phyloP scores from a whole-genome alignment of 2,329 filamentous ascomycete species.

The Fusarium compactum region DNA sequence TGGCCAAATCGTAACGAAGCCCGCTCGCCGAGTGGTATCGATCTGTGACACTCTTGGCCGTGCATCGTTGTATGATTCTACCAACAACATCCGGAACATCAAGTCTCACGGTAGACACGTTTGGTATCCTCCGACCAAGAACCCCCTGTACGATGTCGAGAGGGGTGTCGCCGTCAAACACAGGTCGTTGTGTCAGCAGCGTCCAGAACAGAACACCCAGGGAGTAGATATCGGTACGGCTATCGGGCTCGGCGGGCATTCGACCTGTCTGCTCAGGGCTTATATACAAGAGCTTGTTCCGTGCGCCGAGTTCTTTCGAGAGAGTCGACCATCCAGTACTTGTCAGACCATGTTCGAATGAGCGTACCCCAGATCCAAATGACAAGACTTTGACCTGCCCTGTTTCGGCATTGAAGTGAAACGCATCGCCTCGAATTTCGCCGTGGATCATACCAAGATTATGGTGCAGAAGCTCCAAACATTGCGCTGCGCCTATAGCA shows the following conservation, averaged over 20 bases:
- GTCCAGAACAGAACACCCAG: slow-evolving; percentile 91
- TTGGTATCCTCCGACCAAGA: slow-evolving; percentile 80
- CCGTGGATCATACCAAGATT: slow-evolving; percentile 88
- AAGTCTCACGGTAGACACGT: slow-evolving; percentile 79
- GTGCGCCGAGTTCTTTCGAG: slow-evolving; percentile 85
- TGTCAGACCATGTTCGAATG: slow-evolving; percentile 89
- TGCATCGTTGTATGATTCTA: slow-evolving; percentile 90
- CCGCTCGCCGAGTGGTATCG: slow-evolving; percentile 92
- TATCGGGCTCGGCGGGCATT: slow-evolving; percentile 92
- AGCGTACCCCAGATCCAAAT: slow-evolving; percentile 86
- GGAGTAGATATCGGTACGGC: slow-evolving; percentile 92
- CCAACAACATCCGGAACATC: slow-evolving; percentile 88
- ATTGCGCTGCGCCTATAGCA: slow-evolving; percentile 87
- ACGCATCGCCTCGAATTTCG: slow-evolving; percentile 90
- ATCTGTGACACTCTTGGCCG: slow-evolving; percentile 86
- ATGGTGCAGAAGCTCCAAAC: slow-evolving; percentile 91
- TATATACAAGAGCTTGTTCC: slow-evolving; percentile 91
- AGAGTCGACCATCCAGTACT: slow-evolving; percentile 88
- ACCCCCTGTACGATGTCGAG: slow-evolving; percentile 94
- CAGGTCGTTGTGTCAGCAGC: slow-evolving; percentile 81
- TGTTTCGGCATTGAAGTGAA: slow-evolving; percentile 82
- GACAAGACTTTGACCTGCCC: slow-evolving; percentile 82
- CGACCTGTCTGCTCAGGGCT: slow-evolving; percentile 95
- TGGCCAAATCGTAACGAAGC: slow-evolving; percentile 81
- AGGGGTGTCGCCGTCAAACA: slow-evolving; percentile 83